Base-by-base conservation (phyloP, 371 early-diverging fungal genomes). In the Actinomucor elegans region DNA sequence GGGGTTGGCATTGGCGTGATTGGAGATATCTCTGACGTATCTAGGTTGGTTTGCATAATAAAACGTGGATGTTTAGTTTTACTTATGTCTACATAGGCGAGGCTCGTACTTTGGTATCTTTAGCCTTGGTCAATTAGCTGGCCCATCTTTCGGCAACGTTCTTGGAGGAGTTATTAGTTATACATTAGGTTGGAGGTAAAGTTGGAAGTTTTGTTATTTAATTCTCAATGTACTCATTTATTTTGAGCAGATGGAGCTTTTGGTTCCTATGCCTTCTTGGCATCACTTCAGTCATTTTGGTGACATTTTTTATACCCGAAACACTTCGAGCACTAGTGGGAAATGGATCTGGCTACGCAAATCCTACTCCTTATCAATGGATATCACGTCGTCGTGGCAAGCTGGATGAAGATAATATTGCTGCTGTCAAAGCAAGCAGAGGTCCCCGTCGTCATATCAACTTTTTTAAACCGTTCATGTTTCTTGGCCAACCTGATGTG, bases 91-190 rank as follows among this genome's bases (percentile, higher is more conserved):
- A 17, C n/a, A 31, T 34, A 52, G 55, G 37, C 79, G 87, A n/a
- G 87, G 87, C 1, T 56, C 74, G 0, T 84, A 82, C 23, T 72
- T 84, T 63, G 87, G 87, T 0, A 41, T 84, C 2, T 87, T 69
- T 46, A 18, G 55, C 4, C 26, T 77, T 14, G 85, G 85, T 0
- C 71, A 73, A 15, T 21, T 60, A 15, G 6, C 72, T 3, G 83
- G 84, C 0, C 83, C 49, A 7, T 15, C 20, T 3, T 15, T 48
- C 10, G 49, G 49, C 0, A 27, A 84, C 11, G 69, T 82, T 12
- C 5, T 62, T 2, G 47, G 46, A 1, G 62, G 62, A 8, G 32
- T 57, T 5, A 24, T 57, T 11, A 9, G 52, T 4, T 28, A 57
- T 17, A 26, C 36, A 11, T 21, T 62, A 21, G 24, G 40, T 15